Percentiles rank a stretch among this genome's conserved stretches.
Conservation (phyloP, 1,139 yeast species). For the Candida albicans region DNA sequence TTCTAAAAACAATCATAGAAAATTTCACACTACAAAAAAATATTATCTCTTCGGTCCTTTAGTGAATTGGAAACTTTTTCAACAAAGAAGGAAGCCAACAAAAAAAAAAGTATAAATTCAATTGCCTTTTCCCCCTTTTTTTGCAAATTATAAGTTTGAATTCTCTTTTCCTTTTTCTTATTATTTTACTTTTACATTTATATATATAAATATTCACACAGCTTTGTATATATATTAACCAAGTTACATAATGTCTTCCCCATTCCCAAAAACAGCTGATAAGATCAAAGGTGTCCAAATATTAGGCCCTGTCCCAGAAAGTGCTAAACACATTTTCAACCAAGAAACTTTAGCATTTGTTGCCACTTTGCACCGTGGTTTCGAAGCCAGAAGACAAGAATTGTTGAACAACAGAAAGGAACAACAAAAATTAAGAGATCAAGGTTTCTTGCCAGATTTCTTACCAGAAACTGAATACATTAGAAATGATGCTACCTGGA, state of each 20-base stretch:
- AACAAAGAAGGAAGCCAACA: background rate
- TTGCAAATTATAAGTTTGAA: background rate
- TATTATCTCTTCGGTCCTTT: background rate
- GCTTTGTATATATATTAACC: background rate
- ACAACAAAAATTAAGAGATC: constrained; percentile 63
- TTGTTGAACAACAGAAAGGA: constrained; percentile 60
- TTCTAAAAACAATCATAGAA: background rate
- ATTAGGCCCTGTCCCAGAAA: constrained; percentile 60
- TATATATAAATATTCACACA: constrained; percentile 1
- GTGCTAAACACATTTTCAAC: constrained; percentile 62
- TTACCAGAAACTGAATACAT: constrained; percentile 69
- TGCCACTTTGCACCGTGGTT: constrained; percentile 72
- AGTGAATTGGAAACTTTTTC: background rate
- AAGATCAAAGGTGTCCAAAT: constrained; percentile 65
- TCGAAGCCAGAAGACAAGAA: constrained; percentile 59
- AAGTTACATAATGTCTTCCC: constrained; percentile 36
- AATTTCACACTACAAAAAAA: constrained; percentile 3
- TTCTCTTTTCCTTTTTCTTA: constrained; percentile 1
- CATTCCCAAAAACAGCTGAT: constrained; percentile 54
- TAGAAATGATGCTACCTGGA: constrained; percentile 76
- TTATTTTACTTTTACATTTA: background rate
- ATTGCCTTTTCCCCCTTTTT: constrained; percentile 3
- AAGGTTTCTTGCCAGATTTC: constrained; percentile 70
- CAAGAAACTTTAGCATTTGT: constrained; percentile 71
- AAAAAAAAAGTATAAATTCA: constrained; percentile 4